Base-by-base conservation (phyloP, 345 rosid species). In the Populus deltoides region DNA sequence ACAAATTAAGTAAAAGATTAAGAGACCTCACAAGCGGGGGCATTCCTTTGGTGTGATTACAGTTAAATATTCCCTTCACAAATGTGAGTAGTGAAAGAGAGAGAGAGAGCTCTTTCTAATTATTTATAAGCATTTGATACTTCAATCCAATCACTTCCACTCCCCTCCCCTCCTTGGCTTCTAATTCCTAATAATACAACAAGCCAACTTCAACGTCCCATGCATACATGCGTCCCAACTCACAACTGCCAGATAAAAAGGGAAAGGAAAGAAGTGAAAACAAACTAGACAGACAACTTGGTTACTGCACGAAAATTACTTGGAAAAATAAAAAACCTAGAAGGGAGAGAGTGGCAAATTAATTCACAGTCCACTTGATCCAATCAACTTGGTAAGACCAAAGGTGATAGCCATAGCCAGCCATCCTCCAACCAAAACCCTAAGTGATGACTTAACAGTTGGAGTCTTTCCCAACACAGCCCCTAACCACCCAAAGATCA, bases 371-470 rank as follows among this genome's bases (percentile, higher is more conserved):
- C 75, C 97, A 69, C 86, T 86, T 17, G 92, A 82, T 4, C 93
- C 97, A 57, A 94, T 89, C 77, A 92, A 80, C 85, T 87, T 94
- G 74, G 98, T 93, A 20, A 94, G 78, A 12, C 95, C 98, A 82
- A 86, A 94, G 31, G 98, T 94, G 25, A 93, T 70, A 20, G 94
- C 98, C 98, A 95, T 95, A 43, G 99, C 99, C 25, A 95, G 62
- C 94, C 97, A 92, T 2, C 99, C 99, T 18, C 99, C 99, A 18
- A 92, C 47, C 82, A 94, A 82, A 77, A 94, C 97, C 88, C 98
- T 88, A 59, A 70, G 76, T 8, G 90, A 69, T 2, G 98, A 90
- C 81, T 81, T 81, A 53, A 86, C 71, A 55, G 24, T 81, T 0
- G 95, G 92, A 0, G 93, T 91, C 72, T 89, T 91, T 74, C 98